These are phyloP conservation scores for Aspergillus niger DNA, from an alignment of 2,329 filamentous ascomycete species.

Conservation along the genomic window DNA sequence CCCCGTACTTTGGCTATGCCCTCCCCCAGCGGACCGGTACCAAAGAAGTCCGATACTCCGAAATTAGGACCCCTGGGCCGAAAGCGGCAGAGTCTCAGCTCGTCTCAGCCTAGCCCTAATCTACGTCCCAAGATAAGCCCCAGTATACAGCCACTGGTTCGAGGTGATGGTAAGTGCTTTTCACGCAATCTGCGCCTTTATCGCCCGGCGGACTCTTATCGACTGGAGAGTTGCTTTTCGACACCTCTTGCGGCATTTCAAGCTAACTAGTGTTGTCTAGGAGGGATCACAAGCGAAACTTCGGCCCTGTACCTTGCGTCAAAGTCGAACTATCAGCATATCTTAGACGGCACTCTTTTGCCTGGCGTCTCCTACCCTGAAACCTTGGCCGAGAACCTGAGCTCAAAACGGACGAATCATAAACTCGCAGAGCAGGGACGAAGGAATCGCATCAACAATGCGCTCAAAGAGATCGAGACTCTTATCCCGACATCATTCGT, in stretches of 20 bases:
- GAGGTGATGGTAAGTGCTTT: constrained; percentile 61
- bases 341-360: constrained; percentile 87
- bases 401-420: constrained; percentile 94
- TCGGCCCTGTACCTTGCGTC: constrained; percentile 79
- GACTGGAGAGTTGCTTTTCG: not conserved
- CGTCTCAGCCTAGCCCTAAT: constrained; percentile 80
- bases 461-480: constrained; percentile 85
- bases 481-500: constrained; percentile 66
- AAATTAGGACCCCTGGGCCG: constrained; percentile 55
- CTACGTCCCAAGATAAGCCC: constrained; percentile 87
- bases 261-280: constrained; percentile 15
- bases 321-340: constrained; percentile 98
- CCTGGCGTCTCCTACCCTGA: constrained; percentile 89
- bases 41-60: constrained; percentile 51
- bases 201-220: not conserved
- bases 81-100: constrained; percentile 71
- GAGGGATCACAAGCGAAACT: constrained; percentile 57
- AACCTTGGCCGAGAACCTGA: constrained; percentile 87
- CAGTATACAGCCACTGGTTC: constrained; percentile 87
- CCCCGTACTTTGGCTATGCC: constrained; percentile 56
- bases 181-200: constrained; percentile 26
- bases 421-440: constrained; percentile 97
- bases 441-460: constrained; percentile 91
- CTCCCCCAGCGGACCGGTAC: constrained; percentile 50
- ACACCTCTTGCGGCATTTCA: not conserved